phyloP scores from a whole-genome alignment of 2,329 filamentous ascomycete species.

The Clonostachys solani region DNA sequence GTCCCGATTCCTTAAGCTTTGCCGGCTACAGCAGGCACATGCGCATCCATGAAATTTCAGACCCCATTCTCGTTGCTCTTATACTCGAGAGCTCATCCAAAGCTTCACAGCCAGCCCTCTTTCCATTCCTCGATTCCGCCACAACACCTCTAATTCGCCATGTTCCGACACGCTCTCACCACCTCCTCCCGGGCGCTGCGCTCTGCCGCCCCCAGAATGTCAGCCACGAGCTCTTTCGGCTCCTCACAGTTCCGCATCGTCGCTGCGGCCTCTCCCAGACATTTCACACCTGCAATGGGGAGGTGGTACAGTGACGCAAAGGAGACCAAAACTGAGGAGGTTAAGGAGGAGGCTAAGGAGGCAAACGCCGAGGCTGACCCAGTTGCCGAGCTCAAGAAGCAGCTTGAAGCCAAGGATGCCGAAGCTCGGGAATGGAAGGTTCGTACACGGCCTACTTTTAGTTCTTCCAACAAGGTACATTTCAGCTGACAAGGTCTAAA shows the following conservation, averaged over 20 bases:
- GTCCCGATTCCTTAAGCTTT: too few relatives aligned
- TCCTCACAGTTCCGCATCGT: constrained; percentile 29
- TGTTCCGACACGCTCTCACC: constrained; percentile 41
- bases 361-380: constrained; percentile 23
- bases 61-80: neutral
- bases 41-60: constrained; percentile 2
- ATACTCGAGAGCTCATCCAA: too few relatives aligned
- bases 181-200: constrained; percentile 38
- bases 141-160: constrained; percentile 13
- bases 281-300: constrained; percentile 23
- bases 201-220: constrained; percentile 29
- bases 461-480: neutral
- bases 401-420: constrained; percentile 46
- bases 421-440: constrained; percentile 80
- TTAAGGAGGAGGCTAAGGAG: constrained; percentile 14
- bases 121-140: constrained; percentile 1
- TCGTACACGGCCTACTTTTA: constrained; percentile 12
- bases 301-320: constrained; percentile 46
- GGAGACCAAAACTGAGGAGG: constrained; percentile 15
- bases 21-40: neutral
- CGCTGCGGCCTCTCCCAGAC: constrained; percentile 27
- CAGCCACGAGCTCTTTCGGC: constrained; percentile 24
- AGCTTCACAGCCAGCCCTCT: neutral
- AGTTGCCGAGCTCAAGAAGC: constrained; percentile 42
- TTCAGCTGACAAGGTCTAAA: too few relatives aligned